These are phyloP conservation scores for Phtheirospermum japonicum DNA, from an alignment of 257 asterid genomes.

Conservation along the genomic window DNA sequence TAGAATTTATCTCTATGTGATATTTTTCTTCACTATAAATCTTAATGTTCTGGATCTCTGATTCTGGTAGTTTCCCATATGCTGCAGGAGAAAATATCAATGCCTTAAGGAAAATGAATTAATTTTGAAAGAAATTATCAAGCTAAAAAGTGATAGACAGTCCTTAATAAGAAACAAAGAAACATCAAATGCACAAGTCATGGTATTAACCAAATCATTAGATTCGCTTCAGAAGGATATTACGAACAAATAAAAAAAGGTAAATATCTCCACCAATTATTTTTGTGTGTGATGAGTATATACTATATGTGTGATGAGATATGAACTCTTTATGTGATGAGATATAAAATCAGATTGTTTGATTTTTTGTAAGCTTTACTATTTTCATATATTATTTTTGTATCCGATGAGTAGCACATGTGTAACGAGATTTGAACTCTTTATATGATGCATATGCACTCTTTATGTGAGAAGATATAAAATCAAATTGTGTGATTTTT, in stretches of 20 bases:
- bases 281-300: no score
- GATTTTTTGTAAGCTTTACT: no score
- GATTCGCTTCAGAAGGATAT: conserved; percentile 84
- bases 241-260: conserved; percentile 74
- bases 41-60: conserved; percentile 21
- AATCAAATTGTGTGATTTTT: no score
- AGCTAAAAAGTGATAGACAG: conserved; percentile 52
- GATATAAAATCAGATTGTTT: no score
- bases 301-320: no score
- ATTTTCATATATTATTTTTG: no score
- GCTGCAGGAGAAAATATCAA: conserved; percentile 78
- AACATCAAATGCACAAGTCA: conserved; percentile 57
- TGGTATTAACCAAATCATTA: conserved; percentile 62
- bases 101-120: conserved; percentile 67
- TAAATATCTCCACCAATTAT: conserved; percentile 32
- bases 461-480: no score
- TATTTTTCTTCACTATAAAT: not conserved
- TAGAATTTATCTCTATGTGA: conserved; percentile 9
- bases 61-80: conserved; percentile 25
- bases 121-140: conserved; percentile 66
- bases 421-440: no score
- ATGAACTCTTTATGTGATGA: no score
- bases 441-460: no score
- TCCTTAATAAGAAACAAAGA: conserved; percentile 71
- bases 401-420: no score